A percentile compares a stretch with the other conserved stretches of the same genome.
Conservation (phyloP, 805 yeast genomes). For the Ogataea populi-albae region DNA sequence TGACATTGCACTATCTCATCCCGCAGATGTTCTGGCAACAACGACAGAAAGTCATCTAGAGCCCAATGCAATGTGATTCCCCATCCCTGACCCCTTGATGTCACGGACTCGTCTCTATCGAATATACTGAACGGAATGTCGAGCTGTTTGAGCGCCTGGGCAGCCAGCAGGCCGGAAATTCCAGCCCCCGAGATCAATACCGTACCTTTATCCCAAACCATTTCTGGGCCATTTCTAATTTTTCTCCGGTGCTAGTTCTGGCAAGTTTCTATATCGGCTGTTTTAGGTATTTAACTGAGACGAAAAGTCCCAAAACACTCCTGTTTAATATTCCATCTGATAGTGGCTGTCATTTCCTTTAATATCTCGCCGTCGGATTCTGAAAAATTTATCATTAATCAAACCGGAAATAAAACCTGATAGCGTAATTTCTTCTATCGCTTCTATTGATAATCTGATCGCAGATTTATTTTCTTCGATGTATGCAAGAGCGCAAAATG, state of each 20-base stretch:
- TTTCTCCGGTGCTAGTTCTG: too few relatives aligned
- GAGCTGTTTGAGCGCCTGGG: constrained; percentile 27
- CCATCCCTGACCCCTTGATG: constrained; percentile 32
- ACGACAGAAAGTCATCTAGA: constrained; percentile 20
- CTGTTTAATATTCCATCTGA: too few relatives aligned
- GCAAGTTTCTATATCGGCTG: too few relatives aligned
- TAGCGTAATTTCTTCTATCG: too few relatives aligned
- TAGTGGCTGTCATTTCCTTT: too few relatives aligned
- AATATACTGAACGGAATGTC: constrained; percentile 26
- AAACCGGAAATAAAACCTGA: too few relatives aligned
- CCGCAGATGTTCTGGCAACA: constrained; percentile 25
- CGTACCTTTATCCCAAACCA: constrained; percentile 18
- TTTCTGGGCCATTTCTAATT: constrained; percentile 1
- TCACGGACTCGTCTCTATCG: constrained; percentile 27
- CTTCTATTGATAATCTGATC: too few relatives aligned
- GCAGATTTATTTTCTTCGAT: too few relatives aligned
- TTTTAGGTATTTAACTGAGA: too few relatives aligned
- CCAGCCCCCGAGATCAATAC: constrained; percentile 26
- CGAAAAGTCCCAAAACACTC: too few relatives aligned
- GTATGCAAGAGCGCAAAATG: neutral
- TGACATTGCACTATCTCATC: constrained; percentile 24
- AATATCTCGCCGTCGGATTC: too few relatives aligned
- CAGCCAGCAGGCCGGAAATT: constrained; percentile 24
- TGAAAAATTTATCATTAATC: too few relatives aligned
- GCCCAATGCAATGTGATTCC: constrained; percentile 35